These are phyloP conservation scores for Saccharomycopsis malanga DNA, from an alignment of 805 yeast species.

Conservation along the genomic window DNA sequence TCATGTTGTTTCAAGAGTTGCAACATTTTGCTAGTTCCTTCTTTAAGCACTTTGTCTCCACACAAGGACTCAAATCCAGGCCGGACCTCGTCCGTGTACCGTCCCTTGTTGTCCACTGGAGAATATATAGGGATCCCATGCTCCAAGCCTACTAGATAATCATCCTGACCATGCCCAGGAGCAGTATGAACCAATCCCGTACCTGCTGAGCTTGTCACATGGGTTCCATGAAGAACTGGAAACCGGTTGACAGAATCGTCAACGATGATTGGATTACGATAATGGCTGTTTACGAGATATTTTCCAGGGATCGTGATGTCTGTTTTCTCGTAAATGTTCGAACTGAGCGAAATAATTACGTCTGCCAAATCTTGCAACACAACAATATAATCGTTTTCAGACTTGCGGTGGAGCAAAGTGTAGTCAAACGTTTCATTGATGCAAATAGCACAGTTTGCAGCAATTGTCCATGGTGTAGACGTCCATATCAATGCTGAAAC, in stretches of 20 bases:
- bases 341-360: slow-evolving; percentile 30
- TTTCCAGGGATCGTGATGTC: slow-evolving; percentile 35
- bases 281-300: slow-evolving; percentile 35
- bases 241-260: slow-evolving; percentile 27
- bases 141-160: slow-evolving; percentile 61
- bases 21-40: slow-evolving; percentile 46
- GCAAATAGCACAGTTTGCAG: slow-evolving; percentile 79
- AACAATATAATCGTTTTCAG: slow-evolving; percentile 38
- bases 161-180: slow-evolving; percentile 97
- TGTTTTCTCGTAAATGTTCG: slow-evolving; percentile 22
- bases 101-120: slow-evolving; percentile 74
- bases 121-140: slow-evolving; percentile 57
- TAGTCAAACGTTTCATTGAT: slow-evolving; percentile 55
- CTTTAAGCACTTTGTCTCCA: slow-evolving; percentile 56
- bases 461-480: slow-evolving; percentile 96
- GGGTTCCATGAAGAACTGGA: slow-evolving; percentile 72
- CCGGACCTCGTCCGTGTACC: slow-evolving; percentile 49
- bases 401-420: slow-evolving; percentile 36
- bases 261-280: slow-evolving; percentile 48
- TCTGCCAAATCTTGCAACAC: slow-evolving; percentile 49
- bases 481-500: slow-evolving; percentile 74
- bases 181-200: slow-evolving; percentile 96
- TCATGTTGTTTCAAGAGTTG: slow-evolving; percentile 34
- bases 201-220: slow-evolving; percentile 77
- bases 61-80: slow-evolving; percentile 38